Evolutionary conservation across 2,329 filamentous ascomycete genomes (phyloP), one percentile per base, ranked within the genome.

Genomic region (Penicillium sp.): DNA sequence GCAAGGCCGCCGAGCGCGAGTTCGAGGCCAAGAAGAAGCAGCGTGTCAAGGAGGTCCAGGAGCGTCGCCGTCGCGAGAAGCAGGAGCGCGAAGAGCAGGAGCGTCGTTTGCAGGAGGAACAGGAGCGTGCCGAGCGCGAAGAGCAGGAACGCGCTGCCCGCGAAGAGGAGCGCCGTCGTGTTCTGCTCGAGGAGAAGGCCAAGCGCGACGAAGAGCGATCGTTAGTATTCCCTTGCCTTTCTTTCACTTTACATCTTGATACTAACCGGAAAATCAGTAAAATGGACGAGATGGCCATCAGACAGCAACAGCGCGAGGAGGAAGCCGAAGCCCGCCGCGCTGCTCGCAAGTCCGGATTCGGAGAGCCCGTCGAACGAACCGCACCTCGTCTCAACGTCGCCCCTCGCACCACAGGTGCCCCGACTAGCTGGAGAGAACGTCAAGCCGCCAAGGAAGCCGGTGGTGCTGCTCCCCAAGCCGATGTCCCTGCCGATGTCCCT

Each of bases 1-100:
- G 90, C 70, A 91, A 89, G 73, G 87, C 90, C 68, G 94, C 94
- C 30, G 91, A 97, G 80, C 86, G 88, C 61, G 94, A 99, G 72
- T 84, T 97, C 55, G 90, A 97, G 79, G 89, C 88, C 75, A 91
- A 95, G 79, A 96, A 97, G 76, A 84, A 87, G 36, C 83, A 86
- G 61, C 90, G 94, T 68, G 87, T 91, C 77, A 93, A 91, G 82
- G 91, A 97, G 73, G 85, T 89, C 68, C 87, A 89, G 65, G 93
- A 97, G 70, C 85, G 86, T 64, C 87, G 88, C 73, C 83, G 90
- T 52, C 86, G 88, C 53, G 91, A 97, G 83, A 91, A 86, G 78
- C 83, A 85, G 53, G 91, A 95, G 76, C 84, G 82, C 47, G 92
- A 96, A 74, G 92, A 94, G 74, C 85, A 86, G 70, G 92, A 96